phyloP scores from a whole-genome alignment of 495 filamentous ascomycete species.

The Trichoderma virens region DNA sequence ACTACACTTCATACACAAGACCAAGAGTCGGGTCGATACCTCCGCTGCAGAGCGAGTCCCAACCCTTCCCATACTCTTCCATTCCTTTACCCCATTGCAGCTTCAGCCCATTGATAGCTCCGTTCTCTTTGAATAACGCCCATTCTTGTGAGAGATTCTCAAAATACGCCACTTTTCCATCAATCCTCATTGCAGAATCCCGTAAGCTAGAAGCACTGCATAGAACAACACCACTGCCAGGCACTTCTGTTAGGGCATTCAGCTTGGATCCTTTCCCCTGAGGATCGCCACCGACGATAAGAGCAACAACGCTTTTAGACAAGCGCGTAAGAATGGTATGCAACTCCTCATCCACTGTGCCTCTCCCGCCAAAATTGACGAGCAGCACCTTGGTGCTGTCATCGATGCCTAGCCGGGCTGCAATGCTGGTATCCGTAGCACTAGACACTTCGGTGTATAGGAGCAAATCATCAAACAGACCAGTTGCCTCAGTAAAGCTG shows the following conservation, averaged over 20 bases:
- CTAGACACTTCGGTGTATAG: conserved; percentile 23
- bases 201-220: conserved; percentile 38
- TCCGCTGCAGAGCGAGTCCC: conserved; percentile 35
- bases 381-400: conserved; percentile 37
- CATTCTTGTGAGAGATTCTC: conserved; percentile 20
- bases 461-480: conserved; percentile 28
- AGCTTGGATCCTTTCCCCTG: conserved; percentile 22
- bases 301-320: conserved; percentile 25
- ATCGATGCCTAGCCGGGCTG: conserved; percentile 15
- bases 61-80: conserved; percentile 32
- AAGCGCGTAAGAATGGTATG: conserved; percentile 21
- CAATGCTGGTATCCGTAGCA: conserved; percentile 11
- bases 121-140: conserved; percentile 26
- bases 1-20: conserved; percentile 29
- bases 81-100: conserved; percentile 40
- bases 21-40: conserved; percentile 35
- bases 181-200: conserved; percentile 26
- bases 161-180: conserved; percentile 29
- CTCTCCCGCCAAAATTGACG: conserved; percentile 46
- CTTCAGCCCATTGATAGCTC: conserved; percentile 25
- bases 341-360: conserved; percentile 28
- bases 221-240: conserved; percentile 21
- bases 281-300: conserved; percentile 31
- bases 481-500: conserved; percentile 24
- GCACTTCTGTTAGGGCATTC: not conserved